Evolutionary conservation across 768 basidiomycete species (phyloP).

Genomic region (Cystofilobasidium macerans): DNA sequence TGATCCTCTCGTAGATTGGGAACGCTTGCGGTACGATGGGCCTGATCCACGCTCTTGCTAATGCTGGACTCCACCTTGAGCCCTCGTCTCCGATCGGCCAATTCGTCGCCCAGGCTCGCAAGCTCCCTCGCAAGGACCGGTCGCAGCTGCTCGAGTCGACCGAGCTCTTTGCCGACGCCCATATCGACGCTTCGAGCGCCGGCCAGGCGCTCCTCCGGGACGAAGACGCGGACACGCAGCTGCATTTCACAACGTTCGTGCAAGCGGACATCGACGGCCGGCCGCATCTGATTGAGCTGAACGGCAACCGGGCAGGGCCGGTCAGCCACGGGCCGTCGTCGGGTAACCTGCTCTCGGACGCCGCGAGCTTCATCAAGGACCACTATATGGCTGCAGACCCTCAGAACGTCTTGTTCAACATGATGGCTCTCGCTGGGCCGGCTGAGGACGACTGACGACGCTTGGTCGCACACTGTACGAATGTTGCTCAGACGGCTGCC

Average conservation of each 20-base stretch:
- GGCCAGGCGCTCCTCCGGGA: conserved; percentile 58
- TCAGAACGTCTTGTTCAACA: conserved; percentile 52
- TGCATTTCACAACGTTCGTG: conserved; percentile 84
- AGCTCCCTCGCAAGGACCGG: conserved; percentile 53
- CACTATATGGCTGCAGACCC: conserved; percentile 48
- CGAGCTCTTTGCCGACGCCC: conserved; percentile 63
- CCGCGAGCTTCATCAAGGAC: conserved; percentile 52
- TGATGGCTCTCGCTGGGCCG: conserved; percentile 50
- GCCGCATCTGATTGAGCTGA: conserved; percentile 63
- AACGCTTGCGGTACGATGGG: conserved; percentile 87
- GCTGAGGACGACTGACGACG: conserved; percentile 27
- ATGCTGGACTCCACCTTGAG: conserved; percentile 45
- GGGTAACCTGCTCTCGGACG: conserved; percentile 45
- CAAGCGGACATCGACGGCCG: conserved; percentile 43
- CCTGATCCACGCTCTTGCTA: conserved; percentile 67
- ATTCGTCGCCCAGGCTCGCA: not conserved
- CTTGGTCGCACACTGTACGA: no score
- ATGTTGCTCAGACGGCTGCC: no score
- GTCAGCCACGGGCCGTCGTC: conserved; percentile 48
- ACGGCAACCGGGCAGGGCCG: conserved; percentile 66
- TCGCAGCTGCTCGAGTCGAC: conserved; percentile 65
- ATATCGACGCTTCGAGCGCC: conserved; percentile 54
- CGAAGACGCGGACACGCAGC: conserved; percentile 54
- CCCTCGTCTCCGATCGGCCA: not conserved
- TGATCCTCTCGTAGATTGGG: conserved; percentile 46